These are phyloP conservation scores for Geoglossum cookeanum DNA, from an alignment of 2,329 filamentous ascomycete species.

Conservation along the genomic window DNA sequence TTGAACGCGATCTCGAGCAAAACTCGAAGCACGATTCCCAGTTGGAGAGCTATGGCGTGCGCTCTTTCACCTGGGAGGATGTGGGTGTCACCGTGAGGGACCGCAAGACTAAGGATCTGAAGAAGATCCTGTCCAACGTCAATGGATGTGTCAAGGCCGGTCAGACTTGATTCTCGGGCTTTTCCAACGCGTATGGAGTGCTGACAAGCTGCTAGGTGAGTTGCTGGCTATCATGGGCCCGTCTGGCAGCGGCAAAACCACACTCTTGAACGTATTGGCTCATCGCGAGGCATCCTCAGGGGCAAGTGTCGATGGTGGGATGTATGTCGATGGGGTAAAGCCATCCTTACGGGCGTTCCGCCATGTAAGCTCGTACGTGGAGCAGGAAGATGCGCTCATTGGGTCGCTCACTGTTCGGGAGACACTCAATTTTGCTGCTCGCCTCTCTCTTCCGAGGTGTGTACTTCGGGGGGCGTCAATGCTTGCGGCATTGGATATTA, in stretches of 20 bases:
- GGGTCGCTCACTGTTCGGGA: constrained; percentile 65
- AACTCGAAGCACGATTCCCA: constrained; percentile 23
- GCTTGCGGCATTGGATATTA: neutral
- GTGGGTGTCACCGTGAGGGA: constrained; percentile 58
- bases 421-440: constrained; percentile 59
- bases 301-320: constrained; percentile 31
- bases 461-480: constrained; percentile 3
- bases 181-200: neutral
- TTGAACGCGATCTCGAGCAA: constrained; percentile 1
- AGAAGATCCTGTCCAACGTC: constrained; percentile 42
- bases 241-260: constrained; percentile 58
- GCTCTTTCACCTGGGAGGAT: constrained; percentile 44
- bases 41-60: constrained; percentile 43
- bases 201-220: constrained; percentile 25
- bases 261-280: constrained; percentile 62
- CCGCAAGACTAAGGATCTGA: constrained; percentile 40
- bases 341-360: constrained; percentile 38
- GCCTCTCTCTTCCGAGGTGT: constrained; percentile 40
- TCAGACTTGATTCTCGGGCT: constrained; percentile 13
- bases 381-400: constrained; percentile 73
- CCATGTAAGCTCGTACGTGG: constrained; percentile 56
- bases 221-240: constrained; percentile 70
- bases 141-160: constrained; percentile 46
- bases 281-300: constrained; percentile 35
- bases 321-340: constrained; percentile 42